A percentile compares a stretch with the other conserved stretches of the same genome.
phyloP scores from a whole-genome alignment of 129 eudicot species.

The Artemisia tridentata region DNA sequence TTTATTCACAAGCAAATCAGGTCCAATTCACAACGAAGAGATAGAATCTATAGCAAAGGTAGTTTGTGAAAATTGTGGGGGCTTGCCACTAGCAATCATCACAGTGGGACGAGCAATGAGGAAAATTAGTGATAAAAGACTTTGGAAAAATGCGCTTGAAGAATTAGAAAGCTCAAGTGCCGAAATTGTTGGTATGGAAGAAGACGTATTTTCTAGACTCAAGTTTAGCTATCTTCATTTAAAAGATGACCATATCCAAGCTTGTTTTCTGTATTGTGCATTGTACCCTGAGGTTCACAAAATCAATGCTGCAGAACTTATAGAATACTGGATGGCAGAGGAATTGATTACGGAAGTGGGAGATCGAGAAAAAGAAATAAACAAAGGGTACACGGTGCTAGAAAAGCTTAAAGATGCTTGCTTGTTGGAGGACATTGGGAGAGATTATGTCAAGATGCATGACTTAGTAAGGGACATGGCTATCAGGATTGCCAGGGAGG shows the following conservation, averaged over 20 bases:
- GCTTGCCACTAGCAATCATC: slow-evolving; percentile 56
- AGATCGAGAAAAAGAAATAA: slow-evolving; percentile 34
- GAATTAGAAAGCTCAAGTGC: slow-evolving; percentile 36
- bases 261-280: slow-evolving; percentile 44
- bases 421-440: slow-evolving; percentile 31
- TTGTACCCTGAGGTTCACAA: slow-evolving; percentile 41
- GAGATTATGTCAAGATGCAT: slow-evolving; percentile 38
- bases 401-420: slow-evolving; percentile 45
- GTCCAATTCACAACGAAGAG: slow-evolving; percentile 30
- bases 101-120: slow-evolving; percentile 46
- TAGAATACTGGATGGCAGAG: slow-evolving; percentile 53
- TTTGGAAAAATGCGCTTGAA: slow-evolving; percentile 44
- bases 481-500: slow-evolving; percentile 32
- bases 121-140: slow-evolving; percentile 22
- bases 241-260: slow-evolving; percentile 24
- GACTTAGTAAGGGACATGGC: slow-evolving; percentile 45
- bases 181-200: slow-evolving; percentile 35
- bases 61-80: slow-evolving; percentile 37
- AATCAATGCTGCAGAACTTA: slow-evolving; percentile 37
- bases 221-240: slow-evolving; percentile 39
- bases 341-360: slow-evolving; percentile 35
- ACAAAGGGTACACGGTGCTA: slow-evolving; percentile 37
- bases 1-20: slow-evolving; percentile 45
- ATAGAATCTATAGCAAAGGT: slow-evolving; percentile 30
- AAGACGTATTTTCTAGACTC: slow-evolving; percentile 38